Evolutionary conservation across 2,329 filamentous ascomycete genomes (phyloP).

Genomic region (Trichophyton simii): DNA sequence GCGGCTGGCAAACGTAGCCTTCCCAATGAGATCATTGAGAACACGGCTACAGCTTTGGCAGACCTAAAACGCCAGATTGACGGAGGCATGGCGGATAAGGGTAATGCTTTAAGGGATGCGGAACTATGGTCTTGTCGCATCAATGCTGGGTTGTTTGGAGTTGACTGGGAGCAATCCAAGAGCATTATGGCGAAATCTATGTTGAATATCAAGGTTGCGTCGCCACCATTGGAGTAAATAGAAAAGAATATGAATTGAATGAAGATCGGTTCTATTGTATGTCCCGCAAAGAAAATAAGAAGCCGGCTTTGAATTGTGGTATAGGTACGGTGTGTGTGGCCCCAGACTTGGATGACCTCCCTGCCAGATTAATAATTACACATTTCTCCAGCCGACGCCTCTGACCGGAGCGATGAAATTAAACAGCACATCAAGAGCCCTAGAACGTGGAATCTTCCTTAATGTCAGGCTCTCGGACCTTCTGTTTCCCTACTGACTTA

Average conservation of each 20-base stretch:
- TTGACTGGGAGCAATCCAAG: conserved; percentile 42
- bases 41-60: conserved; percentile 38
- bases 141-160: conserved; percentile 46
- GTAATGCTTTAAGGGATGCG: conserved; percentile 11
- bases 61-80: conserved; percentile 37
- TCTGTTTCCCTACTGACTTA: no score
- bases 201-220: conserved; percentile 25
- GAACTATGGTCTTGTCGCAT: conserved; percentile 42
- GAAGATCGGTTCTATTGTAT: not conserved
- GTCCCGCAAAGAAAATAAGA: not conserved
- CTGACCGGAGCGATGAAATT: no score
- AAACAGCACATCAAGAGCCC: no score
- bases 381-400: no score
- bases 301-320: no score
- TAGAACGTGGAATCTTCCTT: no score
- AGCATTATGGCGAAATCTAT: conserved; percentile 30
- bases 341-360: no score
- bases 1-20: conserved; percentile 31
- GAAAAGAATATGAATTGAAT: no score
- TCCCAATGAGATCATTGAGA: conserved; percentile 34
- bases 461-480: no score
- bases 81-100: conserved; percentile 7
- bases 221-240: not conserved
- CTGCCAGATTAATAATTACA: no score
- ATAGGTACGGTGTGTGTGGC: no score